A percentile compares a stretch with the other conserved stretches of the same genome.
phyloP scores from a whole-genome alignment of 1,284 basidiomycete genomes.

The Afroboletus lepidellus region DNA sequence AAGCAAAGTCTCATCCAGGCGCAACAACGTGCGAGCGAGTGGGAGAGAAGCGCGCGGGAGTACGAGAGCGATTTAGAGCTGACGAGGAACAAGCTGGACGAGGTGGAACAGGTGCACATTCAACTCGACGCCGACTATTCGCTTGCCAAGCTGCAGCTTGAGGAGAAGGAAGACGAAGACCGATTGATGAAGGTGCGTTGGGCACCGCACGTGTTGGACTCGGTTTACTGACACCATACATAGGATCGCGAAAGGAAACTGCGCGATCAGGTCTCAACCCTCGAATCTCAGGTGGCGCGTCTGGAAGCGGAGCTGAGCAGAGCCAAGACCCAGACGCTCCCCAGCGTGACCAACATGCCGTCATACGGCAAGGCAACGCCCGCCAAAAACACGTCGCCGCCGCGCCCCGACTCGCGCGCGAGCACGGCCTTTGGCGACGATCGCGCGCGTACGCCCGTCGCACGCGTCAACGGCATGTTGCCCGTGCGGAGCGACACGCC shows the following conservation, averaged over 20 bases:
- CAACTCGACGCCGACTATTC: conserved; percentile 71
- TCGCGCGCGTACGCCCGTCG: conserved; percentile 42
- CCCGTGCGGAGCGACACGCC: conserved; percentile 45
- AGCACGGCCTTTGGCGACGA: conserved; percentile 54
- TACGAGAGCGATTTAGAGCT: conserved; percentile 61
- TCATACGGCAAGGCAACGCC: conserved; percentile 36
- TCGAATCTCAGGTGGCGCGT: conserved; percentile 62
- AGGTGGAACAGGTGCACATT: conserved; percentile 58
- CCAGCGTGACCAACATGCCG: conserved; percentile 21
- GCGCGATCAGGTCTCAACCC: conserved; percentile 59
- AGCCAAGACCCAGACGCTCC: conserved; percentile 37
- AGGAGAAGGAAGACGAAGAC: conserved; percentile 69
- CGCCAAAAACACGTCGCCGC: conserved; percentile 36
- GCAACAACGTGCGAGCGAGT: conserved; percentile 73
- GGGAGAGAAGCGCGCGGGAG: conserved; percentile 76
- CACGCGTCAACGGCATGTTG: conserved; percentile 27
- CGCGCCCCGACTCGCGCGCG: conserved; percentile 67
- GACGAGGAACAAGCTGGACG: conserved; percentile 58
- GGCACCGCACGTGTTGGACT: conserved; percentile 3
- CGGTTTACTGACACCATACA: conserved; percentile 25
- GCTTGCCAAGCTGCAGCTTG: conserved; percentile 63
- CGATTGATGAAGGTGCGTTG: conserved; percentile 58
- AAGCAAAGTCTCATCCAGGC: conserved; percentile 67
- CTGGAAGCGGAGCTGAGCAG: conserved; percentile 61
- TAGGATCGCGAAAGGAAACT: conserved; percentile 71